Conservation (phyloP, 306 rosid species). For the cucumber (Cucumis sativus) region Cucumber_9930_V3 NC_026660.2:26844001-26844500, state of each 20-base stretch:
- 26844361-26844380: too few relatives aligned
- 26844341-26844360: too few relatives aligned
- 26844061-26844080: neutral
- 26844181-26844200: neutral
- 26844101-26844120: slow-evolving; percentile 63
- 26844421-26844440: too few relatives aligned
- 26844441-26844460: too few relatives aligned
- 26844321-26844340: too few relatives aligned
- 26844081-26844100: slow-evolving; percentile 51
- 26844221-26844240: neutral
- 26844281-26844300: neutral
- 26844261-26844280: neutral
- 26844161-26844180: neutral
- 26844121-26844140: slow-evolving; percentile 81
- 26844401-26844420: too few relatives aligned
- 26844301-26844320: neutral
- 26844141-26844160: slow-evolving; percentile 9
- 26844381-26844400: too few relatives aligned
- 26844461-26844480: too few relatives aligned
- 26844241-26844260: neutral
- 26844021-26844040: neutral
- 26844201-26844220: neutral
- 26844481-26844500: too few relatives aligned
- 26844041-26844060: neutral
- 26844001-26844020: slow-evolving; percentile 43